Base-by-base conservation (phyloP, 83 land plant species). In the Picea abies region DNA sequence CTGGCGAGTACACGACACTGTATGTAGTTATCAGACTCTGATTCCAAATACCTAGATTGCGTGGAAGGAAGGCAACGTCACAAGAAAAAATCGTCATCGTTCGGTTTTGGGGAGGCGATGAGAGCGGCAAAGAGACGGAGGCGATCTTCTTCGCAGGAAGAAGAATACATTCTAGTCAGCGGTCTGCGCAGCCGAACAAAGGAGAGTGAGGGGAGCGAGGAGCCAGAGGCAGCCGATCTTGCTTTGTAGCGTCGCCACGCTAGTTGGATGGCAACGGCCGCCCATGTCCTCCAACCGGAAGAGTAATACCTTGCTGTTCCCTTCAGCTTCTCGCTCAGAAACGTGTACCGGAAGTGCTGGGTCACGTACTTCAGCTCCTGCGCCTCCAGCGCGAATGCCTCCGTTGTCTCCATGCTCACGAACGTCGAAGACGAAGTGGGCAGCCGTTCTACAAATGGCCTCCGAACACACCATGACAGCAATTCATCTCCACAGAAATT, bases 251-350 rank as follows among this genome's bases (percentile, higher is more conserved):
- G 88, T 58, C 98, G 83, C 99, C 99, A 97, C 10, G 98, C 99
- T 29, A 97, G 82, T 85, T 97, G 99, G 26, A 97, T 90, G 1
- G 96, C 96, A 11, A 96, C 99, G 22, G 95, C 98, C 4, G 98
- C 99, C 99, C 99, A 97, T n/a, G 97, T 97, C 72, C 96, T 82
- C 99, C 99, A 97, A 14, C 97, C 94, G 0, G 98, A 90, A 10
- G 99, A 97, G 84, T 97, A 97, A 80, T 91, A 97, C 60, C 97
- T 76, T 16, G 95, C 94, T 47, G 95, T 94, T 19, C 94, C 71
- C 88, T 82, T 89, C 78, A 97, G 90, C 85, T 90, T 94, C 49
- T 97, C 99, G 39, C 90, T 95, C 72, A 86, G 87, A 83, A 97
- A 95, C 60, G 92, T 97, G 93, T 93, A 91, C 16, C 94, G 86